Base-by-base conservation (phyloP, 2,329 filamentous ascomycete species). In the Diaporthe citriasiana region DNA sequence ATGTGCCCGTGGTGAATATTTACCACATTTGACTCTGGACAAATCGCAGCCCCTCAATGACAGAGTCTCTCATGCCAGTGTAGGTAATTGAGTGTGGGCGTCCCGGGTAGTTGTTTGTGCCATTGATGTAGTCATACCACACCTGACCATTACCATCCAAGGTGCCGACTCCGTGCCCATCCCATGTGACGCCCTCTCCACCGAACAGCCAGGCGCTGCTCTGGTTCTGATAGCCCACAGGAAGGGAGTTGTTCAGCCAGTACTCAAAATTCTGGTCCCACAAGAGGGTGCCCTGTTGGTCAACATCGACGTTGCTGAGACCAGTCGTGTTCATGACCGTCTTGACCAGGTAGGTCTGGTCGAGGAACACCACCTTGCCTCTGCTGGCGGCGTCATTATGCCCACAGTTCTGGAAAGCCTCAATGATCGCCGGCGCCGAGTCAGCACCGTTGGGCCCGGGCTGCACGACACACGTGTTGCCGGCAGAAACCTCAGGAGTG, bases 201-300 rank as follows among this genome's bases (percentile, higher is more conserved):
- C 85, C 85, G 10, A 86, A 78, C 33, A 82, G 76, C 79, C 82
- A 85, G 9, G 83, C 84, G 6, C 83, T 82, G 22, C 82, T 81
- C 57, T 86, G 84, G 66, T 85, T 85, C 74, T 86, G 84, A 63
- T 83, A 85, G 0, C 82, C 83, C n/a, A 86, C 81, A 0, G 79
- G 77, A 1, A 85, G 71, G 2, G 83, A 84, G 65, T 84, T 77
- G 45, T 79, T 79, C 3, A 85, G 78, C 84, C 84, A 85, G 79
- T 85, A 86, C 2, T 30, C 40, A 17, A 76, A 56, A 25, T 76
- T 72, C 22, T 68, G 68, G 27, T 74, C 70, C 70, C 50, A 79
- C 55, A 63, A 76, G 72, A 76, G 77, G 65, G 78, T 79, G 10
- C 80, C 80, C 35, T 76, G 76, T 3, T 80, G 76, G 5, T 76